Evolutionary conservation across 331 rosid genomes (phyloP), one percentile per base, ranked within the genome.

Genomic region (Phaseolus coccineus): DNA sequence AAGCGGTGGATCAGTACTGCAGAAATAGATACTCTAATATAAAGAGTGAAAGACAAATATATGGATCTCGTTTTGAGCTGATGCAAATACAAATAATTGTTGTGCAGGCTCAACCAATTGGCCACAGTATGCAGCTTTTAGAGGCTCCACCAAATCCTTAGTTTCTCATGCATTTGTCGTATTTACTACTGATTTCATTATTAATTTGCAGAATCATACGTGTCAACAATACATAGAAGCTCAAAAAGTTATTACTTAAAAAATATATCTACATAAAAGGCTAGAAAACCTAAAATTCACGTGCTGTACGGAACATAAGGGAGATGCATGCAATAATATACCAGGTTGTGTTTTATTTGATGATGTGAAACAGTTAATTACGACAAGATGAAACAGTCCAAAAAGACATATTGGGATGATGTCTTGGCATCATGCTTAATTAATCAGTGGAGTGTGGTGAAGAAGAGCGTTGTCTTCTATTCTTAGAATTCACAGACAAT

Each of bases 31-130:
- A 70, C 24, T 48, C 28, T 42, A 69, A 9, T 57, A 44, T 48
- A 70, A 47, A 70, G 61, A 78, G 31, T 13, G 66, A 37, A 58
- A 59, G 83, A 73, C 76, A 75, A 39, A 69, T 75, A 13, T 53
- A 76, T 69, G 24, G 19, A 67, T 74, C 76, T 55, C 13, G 0
- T 31, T 50, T 67, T 58, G 15, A 58, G 67, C 72, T 75, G 65
- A 75, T 62, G 50, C 51, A 75, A 69, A 56, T 27, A 40, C 73
- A 68, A 47, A 61, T 24, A 81, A 48, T 6, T 57, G 28, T 16
- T 74, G 48, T 5, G 57, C 48, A 81, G 44, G 22, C 39, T 57
- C 48, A 58, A 63, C 58, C 62, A 74, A 40, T 15, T 31, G 55
- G 40, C 70, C 62, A 44, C 59, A 42, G 30, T 76, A 56, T 69